Base-by-base conservation (phyloP, 1,139 yeast genomes). In the Hemisphaericaspora subhashii region DNA sequence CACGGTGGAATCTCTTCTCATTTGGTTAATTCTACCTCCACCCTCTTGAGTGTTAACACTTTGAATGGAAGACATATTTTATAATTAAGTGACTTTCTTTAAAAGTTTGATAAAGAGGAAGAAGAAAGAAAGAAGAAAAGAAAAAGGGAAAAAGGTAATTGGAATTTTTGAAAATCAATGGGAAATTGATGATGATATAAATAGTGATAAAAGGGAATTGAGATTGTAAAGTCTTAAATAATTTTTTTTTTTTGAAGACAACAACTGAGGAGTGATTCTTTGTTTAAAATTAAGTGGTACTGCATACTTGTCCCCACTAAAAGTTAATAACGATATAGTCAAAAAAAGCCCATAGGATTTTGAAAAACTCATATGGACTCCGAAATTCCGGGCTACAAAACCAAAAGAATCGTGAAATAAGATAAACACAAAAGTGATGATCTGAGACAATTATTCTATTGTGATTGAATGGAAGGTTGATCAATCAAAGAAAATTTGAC, bases 1-100 rank as follows among this genome's bases (percentile, higher is more conserved):
- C 36, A 80, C 78, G 41, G 79, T 68, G 37, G 85, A 79, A 55
- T 78, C 77, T 55, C 81, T 72, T 64, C 90, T 77, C 70, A 80
- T 66, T 52, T 69, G 70, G 57, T 71, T 71, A 55, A 75, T 46
- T 36, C 37, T 40, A 5, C 42, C 47, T 55, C 54, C 37, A 41
- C n/a, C n/a, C n/a, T 46, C 43, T 57, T 63, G 57, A 47, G 55
- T 43, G 25, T 27, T 36, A 13, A 43, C 41, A 16, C 44, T 36
- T 23, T 52, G 46, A 36, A 56, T 43, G 17, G 56, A 46, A 23
- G 54, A 44, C 54, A 52, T 48, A 32, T 27, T 42, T 24, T 9
- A 11, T 9, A 7, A 6, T 25, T 31, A 23, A n/a, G n/a, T n/a
- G n/a, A n/a, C n/a, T n/a, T n/a, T n/a, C n/a, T n/a, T n/a, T n/a